A percentile compares a stretch with the other conserved stretches of the same genome.
Evolutionary conservation across 2,329 filamentous ascomycete genomes (phyloP).

Genomic region (Peltaster fructicola): DNA sequence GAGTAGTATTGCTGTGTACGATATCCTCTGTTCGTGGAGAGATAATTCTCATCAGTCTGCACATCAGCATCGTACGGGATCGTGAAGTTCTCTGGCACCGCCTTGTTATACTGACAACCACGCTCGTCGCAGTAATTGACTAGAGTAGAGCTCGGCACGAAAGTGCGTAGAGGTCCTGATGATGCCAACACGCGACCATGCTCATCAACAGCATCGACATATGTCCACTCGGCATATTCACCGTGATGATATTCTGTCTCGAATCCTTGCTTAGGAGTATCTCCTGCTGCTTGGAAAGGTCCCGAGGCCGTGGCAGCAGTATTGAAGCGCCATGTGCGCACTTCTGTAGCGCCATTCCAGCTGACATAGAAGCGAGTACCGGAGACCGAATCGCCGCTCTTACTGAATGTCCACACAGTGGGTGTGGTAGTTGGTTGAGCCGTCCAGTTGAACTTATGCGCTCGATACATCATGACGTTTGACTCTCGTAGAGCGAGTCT

Average conservation of each 20-base stretch:
- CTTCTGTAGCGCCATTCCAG: slow-evolving; percentile 34
- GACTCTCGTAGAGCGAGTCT: slow-evolving; percentile 25
- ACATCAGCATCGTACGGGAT: slow-evolving; percentile 11
- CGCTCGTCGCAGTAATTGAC: slow-evolving; percentile 16
- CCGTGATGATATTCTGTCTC: slow-evolving; percentile 21
- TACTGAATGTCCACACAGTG: slow-evolving; percentile 20
- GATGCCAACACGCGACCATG: slow-evolving; percentile 15
- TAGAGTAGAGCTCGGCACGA: slow-evolving; percentile 18
- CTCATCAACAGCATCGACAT: slow-evolving; percentile 18
- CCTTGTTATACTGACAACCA: slow-evolving; percentile 14
- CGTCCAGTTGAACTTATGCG: slow-evolving; percentile 36
- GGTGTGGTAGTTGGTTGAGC: slow-evolving; percentile 28
- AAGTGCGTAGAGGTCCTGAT: slow-evolving; percentile 19
- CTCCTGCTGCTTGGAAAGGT: slow-evolving; percentile 22
- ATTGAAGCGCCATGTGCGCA: slow-evolving; percentile 34
- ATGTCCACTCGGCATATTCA: slow-evolving; percentile 13
- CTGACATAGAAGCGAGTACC: slow-evolving; percentile 33
- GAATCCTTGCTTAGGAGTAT: slow-evolving; percentile 25
- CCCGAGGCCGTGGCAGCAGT: slow-evolving; percentile 19
- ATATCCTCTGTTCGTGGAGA: slow-evolving; percentile 17
- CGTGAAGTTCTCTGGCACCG: slow-evolving; percentile 8
- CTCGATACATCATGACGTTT: slow-evolving; percentile 36
- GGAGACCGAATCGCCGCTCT: slow-evolving; percentile 14
- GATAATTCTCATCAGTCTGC: slow-evolving; percentile 9
- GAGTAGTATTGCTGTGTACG: slow-evolving; percentile 19